Evolutionary conservation across 768 basidiomycete species (phyloP).

Genomic region (Termitomyces sp.): DNA sequence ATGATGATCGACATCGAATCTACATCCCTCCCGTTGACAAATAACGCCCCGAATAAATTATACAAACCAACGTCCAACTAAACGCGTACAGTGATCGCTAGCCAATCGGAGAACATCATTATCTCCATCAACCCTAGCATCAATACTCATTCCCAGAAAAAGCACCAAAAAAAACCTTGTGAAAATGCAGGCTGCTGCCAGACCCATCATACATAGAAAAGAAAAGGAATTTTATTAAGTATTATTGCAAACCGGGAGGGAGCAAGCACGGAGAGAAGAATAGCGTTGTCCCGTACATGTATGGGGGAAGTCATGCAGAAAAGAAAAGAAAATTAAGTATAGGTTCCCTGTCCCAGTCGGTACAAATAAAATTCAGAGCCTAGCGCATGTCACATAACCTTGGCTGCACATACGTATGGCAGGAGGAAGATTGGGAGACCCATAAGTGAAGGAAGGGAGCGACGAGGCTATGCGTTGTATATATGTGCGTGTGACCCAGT

Average conservation of each 20-base stretch:
- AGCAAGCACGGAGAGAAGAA: not conserved
- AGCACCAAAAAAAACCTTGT: no score
- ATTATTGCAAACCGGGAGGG: not conserved
- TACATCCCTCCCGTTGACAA: no score
- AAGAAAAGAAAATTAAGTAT: not conserved
- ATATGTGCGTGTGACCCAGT: not conserved
- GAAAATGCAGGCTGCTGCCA: no score
- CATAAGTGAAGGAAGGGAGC: not conserved
- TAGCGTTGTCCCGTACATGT: not conserved
- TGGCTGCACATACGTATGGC: slow-evolving; percentile 1
- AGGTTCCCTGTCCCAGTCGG: slow-evolving; percentile 4
- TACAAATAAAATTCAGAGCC: slow-evolving; percentile 4
- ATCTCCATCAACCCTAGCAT: no score
- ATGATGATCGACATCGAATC: no score
- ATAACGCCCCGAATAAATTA: no score
- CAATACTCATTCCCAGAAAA: no score
- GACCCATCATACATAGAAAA: not conserved
- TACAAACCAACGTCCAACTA: no score
- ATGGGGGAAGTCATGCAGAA: not conserved
- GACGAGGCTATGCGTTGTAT: not conserved
- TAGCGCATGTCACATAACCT: not conserved
- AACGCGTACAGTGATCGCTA: no score
- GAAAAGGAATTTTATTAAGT: not conserved
- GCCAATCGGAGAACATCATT: no score
- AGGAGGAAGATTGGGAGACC: not conserved